Evolutionary conservation across 164 flowering plant genomes (phyloP), one percentile per base, ranked within the genome.

Genomic region (Annona squamosa): DNA sequence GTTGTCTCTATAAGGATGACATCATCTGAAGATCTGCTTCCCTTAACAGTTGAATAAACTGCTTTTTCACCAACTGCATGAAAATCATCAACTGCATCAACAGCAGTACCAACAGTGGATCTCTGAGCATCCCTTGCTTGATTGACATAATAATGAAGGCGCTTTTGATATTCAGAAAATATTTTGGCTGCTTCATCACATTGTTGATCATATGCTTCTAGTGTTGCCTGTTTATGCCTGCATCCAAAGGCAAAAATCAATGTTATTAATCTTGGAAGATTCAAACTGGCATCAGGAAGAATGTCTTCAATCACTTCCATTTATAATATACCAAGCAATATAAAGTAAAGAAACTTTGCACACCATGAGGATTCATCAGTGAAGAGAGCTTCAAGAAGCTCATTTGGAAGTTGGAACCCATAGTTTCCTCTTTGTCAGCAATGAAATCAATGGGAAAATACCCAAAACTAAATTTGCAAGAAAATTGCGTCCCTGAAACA

Each of bases 141-240:
- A 81, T 83, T 87, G 48, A 93, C 93, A 86, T 88, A 91, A 70
- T 82, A 71, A 68, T 84, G 82, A 10, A 96, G 86, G 41, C 94
- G 92, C 74, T 86, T 96, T 72, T 93, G 99, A 78, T 93, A 93
- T 81, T 96, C 97, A 3, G 89, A 84, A 86, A 93, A 93, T 81
- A 96, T 96, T 79, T 85, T 91, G n/a, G 92, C 90, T 61, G 97
- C 94, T 78, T 96, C 99, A 74, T 90, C 97, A 82, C 97, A 89
- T 75, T 96, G 99, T 70, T 89, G 91, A 78, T 90, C 89, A 82
- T 93, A 92, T 69, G 93, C 88, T 81, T 93, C 98, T 84, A 93
- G 77, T 89, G 85, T 92, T 70, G 88, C 94, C 81, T 91, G 98
- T 77, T 89, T 96, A 80, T 93, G 99, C 88, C 99, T 96, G 88